Evolutionary conservation across 352 stramenopile genomes (phyloP).

Genomic region (Peronospora belbahrii): DNA sequence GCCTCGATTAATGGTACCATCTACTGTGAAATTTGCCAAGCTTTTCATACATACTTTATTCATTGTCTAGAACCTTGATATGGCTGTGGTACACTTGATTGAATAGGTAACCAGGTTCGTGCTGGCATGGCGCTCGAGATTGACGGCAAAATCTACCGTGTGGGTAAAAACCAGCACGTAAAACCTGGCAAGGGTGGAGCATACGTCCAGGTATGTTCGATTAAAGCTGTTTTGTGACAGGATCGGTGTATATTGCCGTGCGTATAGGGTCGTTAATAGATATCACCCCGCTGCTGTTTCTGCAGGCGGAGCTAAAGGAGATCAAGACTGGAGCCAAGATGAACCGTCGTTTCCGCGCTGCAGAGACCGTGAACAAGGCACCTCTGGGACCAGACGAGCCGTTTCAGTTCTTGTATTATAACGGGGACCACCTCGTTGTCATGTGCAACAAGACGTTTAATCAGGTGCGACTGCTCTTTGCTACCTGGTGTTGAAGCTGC

Average conservation of each 20-base stretch:
- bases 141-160: constrained; percentile 77
- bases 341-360: constrained; percentile 73
- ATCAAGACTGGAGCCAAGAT: constrained; percentile 83
- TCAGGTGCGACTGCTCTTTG: constrained; percentile 38
- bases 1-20: constrained; percentile 56
- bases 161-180: constrained; percentile 78
- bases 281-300: neutral
- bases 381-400: constrained; percentile 58
- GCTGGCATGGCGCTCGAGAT: constrained; percentile 78
- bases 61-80: neutral
- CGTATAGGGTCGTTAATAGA: no score
- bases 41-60: neutral
- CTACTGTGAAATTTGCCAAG: neutral
- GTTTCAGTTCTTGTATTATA: constrained; percentile 82
- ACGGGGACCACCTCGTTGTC: constrained; percentile 69
- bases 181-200: constrained; percentile 81
- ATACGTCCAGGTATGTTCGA: constrained; percentile 52
- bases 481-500: neutral
- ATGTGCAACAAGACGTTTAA: constrained; percentile 80
- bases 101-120: constrained; percentile 72
- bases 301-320: constrained; percentile 74
- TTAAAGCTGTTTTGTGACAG: neutral
- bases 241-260: neutral
- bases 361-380: constrained; percentile 74
- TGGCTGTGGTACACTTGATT: constrained; percentile 4